Conservation (phyloP, 371 early-diverging fungal genomes). For the Mortierella sp. region DNA sequence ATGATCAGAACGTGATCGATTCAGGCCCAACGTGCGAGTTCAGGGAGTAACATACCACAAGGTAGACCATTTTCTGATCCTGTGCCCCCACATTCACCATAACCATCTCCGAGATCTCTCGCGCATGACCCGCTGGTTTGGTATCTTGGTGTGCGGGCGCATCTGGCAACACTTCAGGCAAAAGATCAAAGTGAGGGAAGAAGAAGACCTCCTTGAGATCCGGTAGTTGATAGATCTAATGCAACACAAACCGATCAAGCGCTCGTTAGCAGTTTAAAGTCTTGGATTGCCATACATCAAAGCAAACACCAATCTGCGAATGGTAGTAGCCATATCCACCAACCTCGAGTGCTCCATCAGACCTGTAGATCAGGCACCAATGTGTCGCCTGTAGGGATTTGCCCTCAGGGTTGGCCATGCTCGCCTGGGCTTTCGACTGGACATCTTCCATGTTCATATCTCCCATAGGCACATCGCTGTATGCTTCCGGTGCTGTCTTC, state of each 20-base stretch:
- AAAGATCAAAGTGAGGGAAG: conserved; percentile 72
- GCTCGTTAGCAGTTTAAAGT: no score
- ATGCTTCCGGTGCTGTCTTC: conserved; percentile 28
- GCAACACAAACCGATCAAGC: no score
- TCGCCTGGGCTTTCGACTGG: conserved; percentile 27
- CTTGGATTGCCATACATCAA: no score
- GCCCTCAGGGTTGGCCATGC: conserved; percentile 40
- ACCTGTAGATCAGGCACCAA: conserved; percentile 62
- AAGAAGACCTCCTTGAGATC: conserved; percentile 74
- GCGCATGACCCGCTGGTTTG: conserved; percentile 52
- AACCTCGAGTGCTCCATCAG: conserved; percentile 69
- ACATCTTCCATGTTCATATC: conserved; percentile 30
- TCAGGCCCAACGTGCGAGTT: neutral
- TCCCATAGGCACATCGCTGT: conserved; percentile 25
- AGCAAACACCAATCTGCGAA: no score
- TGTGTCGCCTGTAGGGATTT: conserved; percentile 49
- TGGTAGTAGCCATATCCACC: neutral
- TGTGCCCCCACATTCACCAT: conserved; percentile 74
- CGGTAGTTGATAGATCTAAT: conserved; percentile 75
- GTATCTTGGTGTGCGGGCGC: conserved; percentile 50
- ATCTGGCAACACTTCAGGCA: conserved; percentile 72
- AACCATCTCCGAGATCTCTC: conserved; percentile 74
- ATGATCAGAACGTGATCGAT: neutral
- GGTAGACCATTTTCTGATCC: conserved; percentile 65
- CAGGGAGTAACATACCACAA: conserved; percentile 66